Base-by-base conservation (phyloP, 2,329 filamentous ascomycete genomes). In the Sphaerulina vaccinii region DNA sequence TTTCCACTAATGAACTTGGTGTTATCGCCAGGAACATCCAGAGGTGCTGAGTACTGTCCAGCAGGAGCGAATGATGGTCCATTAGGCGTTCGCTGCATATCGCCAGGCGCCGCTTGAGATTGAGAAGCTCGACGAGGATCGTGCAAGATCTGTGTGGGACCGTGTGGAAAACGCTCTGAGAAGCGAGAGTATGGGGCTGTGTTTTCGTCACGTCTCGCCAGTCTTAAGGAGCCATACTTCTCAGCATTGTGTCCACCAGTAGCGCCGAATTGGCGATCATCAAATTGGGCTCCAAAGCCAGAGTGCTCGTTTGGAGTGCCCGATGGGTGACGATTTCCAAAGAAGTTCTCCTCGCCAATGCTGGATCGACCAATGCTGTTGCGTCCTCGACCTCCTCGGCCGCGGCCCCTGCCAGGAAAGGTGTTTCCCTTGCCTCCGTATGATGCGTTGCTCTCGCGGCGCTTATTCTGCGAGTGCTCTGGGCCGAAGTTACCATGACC, bases 161-260 rank as follows among this genome's bases (percentile, higher is more conserved):
- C 48, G 9, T 50, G 39, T 21, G 39, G 18, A 29, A 43, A 44
- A 7, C 18, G 33, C 15, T 50, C 40, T 13, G 19, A 18, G 41
- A 22, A 29, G 13, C 21, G 36, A 23, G 36, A 22, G 15, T 19
- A 22, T 39, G 52, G 51, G 10, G 47, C 22, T 15, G 22, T 9
- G 24, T 54, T 54, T 41, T 54, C 52, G 42, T 54, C 36, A 18
- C 43, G 52, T 11, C 42, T 50, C 21, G 37, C 16, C 13, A 32
- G 22, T 33, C 52, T 42, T 42, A 41, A 47, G 6, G 42, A 47
- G 22, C 47, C 51, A 22, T 43, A 27, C n/a, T 46, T 42, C 13
- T 53, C 36, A 16, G 39, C 19, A 9, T 13, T 24, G 9, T 32
- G 27, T 29, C 33, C 29, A 21, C 43, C 29, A 16, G 13, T 36